A percentile compares a stretch with the other conserved stretches of the same genome.
Conservation (phyloP, 1,284 basidiomycete genomes). For the Takashimella koratensis region DNA sequence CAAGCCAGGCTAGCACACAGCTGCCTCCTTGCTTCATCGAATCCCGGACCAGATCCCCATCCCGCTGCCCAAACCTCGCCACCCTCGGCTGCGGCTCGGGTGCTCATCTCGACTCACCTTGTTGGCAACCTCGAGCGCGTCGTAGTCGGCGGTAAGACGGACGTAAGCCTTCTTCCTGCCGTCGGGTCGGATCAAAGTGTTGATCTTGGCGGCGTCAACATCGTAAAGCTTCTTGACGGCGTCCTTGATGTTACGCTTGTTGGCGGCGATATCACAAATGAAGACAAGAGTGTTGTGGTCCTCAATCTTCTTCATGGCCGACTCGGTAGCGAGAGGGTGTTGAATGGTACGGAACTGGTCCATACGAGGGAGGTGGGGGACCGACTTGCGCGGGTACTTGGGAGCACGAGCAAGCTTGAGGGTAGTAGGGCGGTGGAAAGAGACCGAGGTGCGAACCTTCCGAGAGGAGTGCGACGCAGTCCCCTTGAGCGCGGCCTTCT, state of each 20-base stretch:
- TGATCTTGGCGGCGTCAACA: slow-evolving; percentile 91
- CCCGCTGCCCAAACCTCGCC: no score
- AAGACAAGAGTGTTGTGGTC: slow-evolving; percentile 99
- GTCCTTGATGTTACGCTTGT: slow-evolving; percentile 99
- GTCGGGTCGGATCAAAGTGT: slow-evolving; percentile 97
- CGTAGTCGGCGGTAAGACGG: slow-evolving; percentile 88
- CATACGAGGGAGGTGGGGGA: slow-evolving; percentile 93
- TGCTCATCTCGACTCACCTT: slow-evolving; percentile 85
- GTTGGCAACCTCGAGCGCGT: slow-evolving; percentile 97
- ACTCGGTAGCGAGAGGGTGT: slow-evolving; percentile 60
- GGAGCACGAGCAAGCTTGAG: slow-evolving; percentile 78
- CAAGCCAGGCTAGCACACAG: no score
- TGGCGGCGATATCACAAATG: slow-evolving; percentile 89
- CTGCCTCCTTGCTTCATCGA: no score
- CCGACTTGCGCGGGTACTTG: slow-evolving; percentile 90
- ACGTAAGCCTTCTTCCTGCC: slow-evolving; percentile 99
- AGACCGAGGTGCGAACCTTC: slow-evolving; percentile 81
- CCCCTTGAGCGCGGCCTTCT: slow-evolving; percentile 95
- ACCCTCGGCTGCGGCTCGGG: no score
- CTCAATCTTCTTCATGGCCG: slow-evolving; percentile 84
- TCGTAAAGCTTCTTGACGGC: slow-evolving; percentile 99
- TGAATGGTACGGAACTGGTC: slow-evolving; percentile 95
- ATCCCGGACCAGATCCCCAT: no score
- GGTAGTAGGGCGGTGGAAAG: slow-evolving; percentile 97
- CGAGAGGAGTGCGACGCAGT: slow-evolving; percentile 68